phyloP scores from a whole-genome alignment of 148 eudicot genomes.

The Rheum nobile region DNA sequence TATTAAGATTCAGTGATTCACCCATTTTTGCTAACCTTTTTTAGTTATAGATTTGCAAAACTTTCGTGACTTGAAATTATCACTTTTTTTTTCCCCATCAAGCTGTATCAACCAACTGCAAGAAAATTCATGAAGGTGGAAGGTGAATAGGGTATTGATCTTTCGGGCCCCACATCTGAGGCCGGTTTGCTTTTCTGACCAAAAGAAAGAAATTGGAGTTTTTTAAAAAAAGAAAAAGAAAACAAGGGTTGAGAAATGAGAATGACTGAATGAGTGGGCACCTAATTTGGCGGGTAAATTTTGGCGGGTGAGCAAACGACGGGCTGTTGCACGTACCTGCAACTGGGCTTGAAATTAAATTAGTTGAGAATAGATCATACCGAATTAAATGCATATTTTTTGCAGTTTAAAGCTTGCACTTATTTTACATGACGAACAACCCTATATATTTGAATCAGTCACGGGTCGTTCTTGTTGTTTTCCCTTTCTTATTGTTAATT shows the following conservation, averaged over 20 bases:
- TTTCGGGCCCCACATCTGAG: not conserved
- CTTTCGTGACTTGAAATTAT: not conserved
- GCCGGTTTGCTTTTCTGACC: not conserved
- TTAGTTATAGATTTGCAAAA: not conserved
- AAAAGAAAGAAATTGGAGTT: not conserved
- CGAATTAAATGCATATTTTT: not conserved
- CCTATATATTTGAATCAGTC: not conserved
- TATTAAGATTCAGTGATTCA: not conserved
- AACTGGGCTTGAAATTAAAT: not conserved
- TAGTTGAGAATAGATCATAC: conserved; percentile 3
- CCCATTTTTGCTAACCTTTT: not conserved
- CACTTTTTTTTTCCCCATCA: not conserved
- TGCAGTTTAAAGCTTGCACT: not conserved
- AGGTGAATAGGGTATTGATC: not conserved
- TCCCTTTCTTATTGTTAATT: not conserved
- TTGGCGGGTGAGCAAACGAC: conserved; percentile 25
- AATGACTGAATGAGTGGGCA: not conserved
- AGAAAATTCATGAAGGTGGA: not conserved
- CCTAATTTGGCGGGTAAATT: conserved; percentile 17
- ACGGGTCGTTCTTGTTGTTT: not conserved
- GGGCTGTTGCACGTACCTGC: conserved; percentile 9
- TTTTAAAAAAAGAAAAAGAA: not conserved
- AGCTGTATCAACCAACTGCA: not conserved
- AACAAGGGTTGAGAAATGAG: not conserved
- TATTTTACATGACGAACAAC: not conserved